A percentile compares a stretch with the other conserved stretches of the same genome.
Conservation (phyloP, 371 early-diverging fungal genomes). For the Syncephalastrum monosporum region DNA sequence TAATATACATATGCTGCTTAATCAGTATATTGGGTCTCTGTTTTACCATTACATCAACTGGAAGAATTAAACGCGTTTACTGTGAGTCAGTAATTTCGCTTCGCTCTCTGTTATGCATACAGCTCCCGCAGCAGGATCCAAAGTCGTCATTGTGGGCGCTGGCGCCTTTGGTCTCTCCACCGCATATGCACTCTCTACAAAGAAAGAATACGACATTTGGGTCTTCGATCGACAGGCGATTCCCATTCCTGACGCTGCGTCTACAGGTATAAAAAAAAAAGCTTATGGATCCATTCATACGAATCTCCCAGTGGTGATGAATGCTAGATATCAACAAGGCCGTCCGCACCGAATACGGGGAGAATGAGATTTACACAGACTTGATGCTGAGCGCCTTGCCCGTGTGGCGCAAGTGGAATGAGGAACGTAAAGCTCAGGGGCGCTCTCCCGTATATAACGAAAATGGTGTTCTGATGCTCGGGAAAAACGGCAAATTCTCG, state of each 20-base stretch:
- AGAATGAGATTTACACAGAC: constrained; percentile 37
- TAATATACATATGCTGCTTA: too few species aligned
- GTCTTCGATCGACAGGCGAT: constrained; percentile 44
- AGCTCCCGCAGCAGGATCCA: constrained; percentile 10
- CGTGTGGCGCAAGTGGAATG: constrained; percentile 53
- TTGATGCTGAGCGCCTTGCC: constrained; percentile 44
- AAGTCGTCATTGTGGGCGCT: constrained; percentile 53
- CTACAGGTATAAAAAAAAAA: constrained; percentile 24
- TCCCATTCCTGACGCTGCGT: constrained; percentile 48
- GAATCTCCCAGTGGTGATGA: neutral
- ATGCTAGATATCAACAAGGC: constrained; percentile 48
- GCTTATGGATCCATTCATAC: neutral
- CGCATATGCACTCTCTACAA: constrained; percentile 41
- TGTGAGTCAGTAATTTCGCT: too few species aligned
- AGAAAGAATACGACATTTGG: constrained; percentile 34
- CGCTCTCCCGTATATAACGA: constrained; percentile 34
- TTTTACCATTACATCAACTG: too few species aligned
- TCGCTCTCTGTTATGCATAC: neutral
- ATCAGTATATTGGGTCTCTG: too few species aligned
- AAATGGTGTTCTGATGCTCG: constrained; percentile 37
- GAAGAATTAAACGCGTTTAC: too few species aligned
- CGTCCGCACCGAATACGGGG: constrained; percentile 53
- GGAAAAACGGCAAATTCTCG: constrained; percentile 28
- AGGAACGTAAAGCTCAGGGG: constrained; percentile 32
- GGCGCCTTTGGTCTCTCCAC: constrained; percentile 56